A percentile compares a stretch with the other conserved stretches of the same genome.
Evolutionary conservation across 2,329 filamentous ascomycete genomes (phyloP).

Genomic region (Exophiala alcalophila): DNA sequence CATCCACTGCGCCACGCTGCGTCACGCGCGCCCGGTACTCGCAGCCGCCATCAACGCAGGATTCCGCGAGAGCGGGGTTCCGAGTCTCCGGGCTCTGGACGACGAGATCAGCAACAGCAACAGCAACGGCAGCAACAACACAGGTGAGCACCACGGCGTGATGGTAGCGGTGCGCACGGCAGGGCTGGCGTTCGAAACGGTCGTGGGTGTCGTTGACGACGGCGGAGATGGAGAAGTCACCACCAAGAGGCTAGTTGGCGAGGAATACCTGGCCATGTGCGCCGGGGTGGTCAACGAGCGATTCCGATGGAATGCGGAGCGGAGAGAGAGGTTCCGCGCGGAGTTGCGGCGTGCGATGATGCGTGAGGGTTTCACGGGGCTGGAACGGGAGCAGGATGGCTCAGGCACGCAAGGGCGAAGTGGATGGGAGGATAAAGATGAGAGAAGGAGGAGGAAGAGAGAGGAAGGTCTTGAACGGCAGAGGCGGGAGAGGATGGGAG

Average conservation of each 20-base stretch:
- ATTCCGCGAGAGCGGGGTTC: conserved; percentile 83
- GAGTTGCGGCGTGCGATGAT: conserved; percentile 26
- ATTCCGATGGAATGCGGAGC: conserved; percentile 41
- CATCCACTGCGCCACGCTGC: conserved; percentile 70
- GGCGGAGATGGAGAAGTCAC: conserved; percentile 33
- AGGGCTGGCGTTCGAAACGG: conserved; percentile 75
- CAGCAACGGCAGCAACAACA: no score
- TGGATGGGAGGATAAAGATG: conserved; percentile 32
- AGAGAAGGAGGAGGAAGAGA: conserved; percentile 40
- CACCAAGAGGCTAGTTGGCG: conserved; percentile 55
- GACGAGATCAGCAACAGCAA: no score
- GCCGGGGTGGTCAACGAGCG: conserved; percentile 67
- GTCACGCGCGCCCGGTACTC: conserved; percentile 72
- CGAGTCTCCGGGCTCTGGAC: conserved; percentile 55
- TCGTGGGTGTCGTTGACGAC: conserved; percentile 59
- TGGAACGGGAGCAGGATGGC: conserved; percentile 4
- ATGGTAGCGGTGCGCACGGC: conserved; percentile 78
- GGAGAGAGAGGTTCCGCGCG: conserved; percentile 37
- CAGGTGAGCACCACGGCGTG: conserved; percentile 35
- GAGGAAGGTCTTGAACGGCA: conserved; percentile 42
- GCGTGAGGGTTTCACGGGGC: conserved; percentile 14
- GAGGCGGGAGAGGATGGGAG: conserved; percentile 24
- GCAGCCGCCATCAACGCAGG: conserved; percentile 75
- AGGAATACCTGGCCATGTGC: conserved; percentile 65
- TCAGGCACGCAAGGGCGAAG: not conserved